Base-by-base conservation (phyloP, 78 protist species). In the Dictyostelium citrinum region DNA sequence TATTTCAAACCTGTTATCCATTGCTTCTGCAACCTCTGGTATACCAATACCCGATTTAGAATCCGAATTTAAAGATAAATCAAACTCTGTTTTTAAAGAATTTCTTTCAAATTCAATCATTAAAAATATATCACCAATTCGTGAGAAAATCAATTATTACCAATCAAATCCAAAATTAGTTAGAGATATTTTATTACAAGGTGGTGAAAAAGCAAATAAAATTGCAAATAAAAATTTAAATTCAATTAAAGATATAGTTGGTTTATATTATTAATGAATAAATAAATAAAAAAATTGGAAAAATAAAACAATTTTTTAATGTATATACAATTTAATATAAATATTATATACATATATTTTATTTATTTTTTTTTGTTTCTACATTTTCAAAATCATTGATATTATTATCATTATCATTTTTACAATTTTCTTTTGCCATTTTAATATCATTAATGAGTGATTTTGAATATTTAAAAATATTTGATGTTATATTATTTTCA, bases 1-100 rank as follows among this genome's bases (percentile, higher is more conserved):
- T 41, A 71, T 95, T 51, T 24, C 90, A 31, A 95, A 95, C 31
- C 80, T 95, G 17, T 67, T 95, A 7, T 45, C 88, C 7, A 90
- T 95, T 12, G 88, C 74, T 2, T 85, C 97, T 6, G 58, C 76
- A 27, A 29, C 55, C 5, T 60, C 84, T 14, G 91, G 70, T n/a
- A 11, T 14, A 10, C 22, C 81, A 14, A 78, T 78, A 6, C 29
- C 8, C 1, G 93, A 83, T 41, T 29, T 81, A 4, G 81, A 67
- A 3, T 22, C 12, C 0, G 86, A 95, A 67, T 95, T 83, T 39
- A 46, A 55, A 22, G 68, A 81, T n/a, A 29, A 55, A 49, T 33
- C 33, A 17, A 81, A 68, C 39, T 71, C 67, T 0, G 12, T 39
- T 3, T 78, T 91, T 43, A 82, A 82, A 83, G 83, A 78, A 3